Conservation (phyloP, 1,284 basidiomycete species). For the Cutaneotrichosporon sp. region DNA sequence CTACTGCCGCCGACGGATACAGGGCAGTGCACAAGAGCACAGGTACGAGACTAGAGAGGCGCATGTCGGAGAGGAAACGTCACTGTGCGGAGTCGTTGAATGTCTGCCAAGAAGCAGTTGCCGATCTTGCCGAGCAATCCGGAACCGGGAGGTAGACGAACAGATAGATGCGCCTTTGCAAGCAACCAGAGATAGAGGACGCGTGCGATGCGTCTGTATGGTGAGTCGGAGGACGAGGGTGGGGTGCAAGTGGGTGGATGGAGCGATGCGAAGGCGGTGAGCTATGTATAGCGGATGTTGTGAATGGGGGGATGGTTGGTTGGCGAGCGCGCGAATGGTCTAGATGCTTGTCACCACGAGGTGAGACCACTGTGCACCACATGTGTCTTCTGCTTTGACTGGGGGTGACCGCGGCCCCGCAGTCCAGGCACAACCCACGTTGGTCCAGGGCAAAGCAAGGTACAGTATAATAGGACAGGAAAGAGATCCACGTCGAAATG, state of each 20-base stretch:
- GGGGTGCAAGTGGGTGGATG: neutral
- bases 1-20: neutral
- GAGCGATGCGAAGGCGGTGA: neutral
- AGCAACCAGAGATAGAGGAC: too few species aligned
- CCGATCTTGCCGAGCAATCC: neutral
- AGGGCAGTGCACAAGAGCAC: slow-evolving; percentile 2
- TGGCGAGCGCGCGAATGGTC: neutral
- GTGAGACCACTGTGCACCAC: neutral
- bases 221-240: too few species aligned
- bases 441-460: too few species aligned
- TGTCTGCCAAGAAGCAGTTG: neutral
- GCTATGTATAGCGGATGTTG: neutral
- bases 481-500: too few species aligned
- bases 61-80: neutral
- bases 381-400: neutral
- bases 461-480: too few species aligned
- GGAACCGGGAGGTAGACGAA: neutral
- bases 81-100: neutral
- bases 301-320: too few species aligned
- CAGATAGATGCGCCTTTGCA: too few species aligned
- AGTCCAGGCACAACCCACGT: too few species aligned
- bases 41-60: neutral
- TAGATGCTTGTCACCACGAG: neutral
- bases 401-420: too few species aligned
- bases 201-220: too few species aligned